Conservation (phyloP, 805 yeast species). For the Isabelozyma pseudorhagii region DNA sequence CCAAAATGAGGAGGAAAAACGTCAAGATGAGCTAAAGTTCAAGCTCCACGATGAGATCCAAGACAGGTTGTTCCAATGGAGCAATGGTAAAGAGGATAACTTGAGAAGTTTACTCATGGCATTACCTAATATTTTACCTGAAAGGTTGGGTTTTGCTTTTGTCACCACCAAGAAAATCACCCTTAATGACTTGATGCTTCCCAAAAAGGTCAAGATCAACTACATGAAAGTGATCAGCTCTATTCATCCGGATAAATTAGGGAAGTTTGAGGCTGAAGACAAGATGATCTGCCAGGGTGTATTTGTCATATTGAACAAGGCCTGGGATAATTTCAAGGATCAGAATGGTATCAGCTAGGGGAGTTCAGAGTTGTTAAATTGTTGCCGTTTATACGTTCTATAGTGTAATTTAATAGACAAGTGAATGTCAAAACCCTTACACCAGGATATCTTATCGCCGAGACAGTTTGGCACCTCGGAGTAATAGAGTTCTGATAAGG, state of each 20-base stretch:
- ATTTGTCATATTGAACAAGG: constrained; percentile 75
- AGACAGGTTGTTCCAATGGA: constrained; percentile 58
- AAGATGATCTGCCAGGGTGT: constrained; percentile 85
- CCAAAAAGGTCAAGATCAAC: constrained; percentile 80
- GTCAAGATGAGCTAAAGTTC: constrained; percentile 45
- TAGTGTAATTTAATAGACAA: too few relatives aligned
- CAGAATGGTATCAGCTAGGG: constrained; percentile 35
- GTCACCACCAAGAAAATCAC: constrained; percentile 40
- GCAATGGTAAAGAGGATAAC: constrained; percentile 72
- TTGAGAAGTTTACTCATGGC: constrained; percentile 73
- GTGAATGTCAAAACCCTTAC: too few relatives aligned
- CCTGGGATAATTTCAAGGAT: constrained; percentile 82
- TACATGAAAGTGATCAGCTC: constrained; percentile 80
- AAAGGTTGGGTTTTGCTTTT: constrained; percentile 25
- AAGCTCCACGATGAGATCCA: constrained; percentile 63
- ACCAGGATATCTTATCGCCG: too few relatives aligned
- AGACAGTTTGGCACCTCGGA: too few relatives aligned
- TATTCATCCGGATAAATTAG: constrained; percentile 83
- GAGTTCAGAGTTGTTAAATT: not conserved
- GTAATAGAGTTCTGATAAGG: too few relatives aligned
- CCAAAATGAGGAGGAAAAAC: constrained; percentile 51
- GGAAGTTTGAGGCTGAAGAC: constrained; percentile 58
- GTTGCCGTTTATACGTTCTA: too few relatives aligned
- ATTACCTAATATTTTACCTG: constrained; percentile 60
- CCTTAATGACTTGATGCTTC: constrained; percentile 75